Conservation (phyloP, 495 filamentous ascomycete species). For the Penicillium subrubescens region DNA sequence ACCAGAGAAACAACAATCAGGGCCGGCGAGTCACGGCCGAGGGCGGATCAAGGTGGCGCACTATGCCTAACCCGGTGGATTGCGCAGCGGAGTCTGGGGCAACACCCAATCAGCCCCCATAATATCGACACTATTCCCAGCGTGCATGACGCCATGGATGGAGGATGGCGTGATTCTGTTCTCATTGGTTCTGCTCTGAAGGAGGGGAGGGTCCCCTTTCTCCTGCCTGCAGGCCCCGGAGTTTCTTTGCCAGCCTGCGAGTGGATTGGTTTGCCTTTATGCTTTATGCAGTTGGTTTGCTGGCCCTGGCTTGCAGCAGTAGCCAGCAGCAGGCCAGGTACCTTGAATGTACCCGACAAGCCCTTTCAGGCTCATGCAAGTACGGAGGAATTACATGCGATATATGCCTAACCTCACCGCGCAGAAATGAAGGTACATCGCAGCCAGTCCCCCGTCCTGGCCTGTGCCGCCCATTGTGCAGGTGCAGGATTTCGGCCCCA, state of each 20-base stretch:
- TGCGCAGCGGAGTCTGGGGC: constrained; percentile 34
- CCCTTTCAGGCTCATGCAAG: background rate
- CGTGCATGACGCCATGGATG: constrained; percentile 43
- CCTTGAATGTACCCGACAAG: background rate
- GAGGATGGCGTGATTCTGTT: constrained; percentile 34
- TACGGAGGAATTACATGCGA: background rate
- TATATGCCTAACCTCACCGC: background rate
- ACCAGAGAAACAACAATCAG: background rate
- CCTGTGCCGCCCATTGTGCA: constrained; percentile 1
- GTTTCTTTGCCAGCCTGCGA: constrained; percentile 16
- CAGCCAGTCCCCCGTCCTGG: background rate
- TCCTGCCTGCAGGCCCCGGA: constrained; percentile 27
- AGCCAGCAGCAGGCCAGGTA: background rate
- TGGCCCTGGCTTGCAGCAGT: background rate
- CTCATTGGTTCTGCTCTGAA: constrained; percentile 24
- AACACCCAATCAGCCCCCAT: constrained; percentile 30
- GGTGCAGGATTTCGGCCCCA: constrained; percentile 7
- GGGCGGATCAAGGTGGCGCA: constrained; percentile 39
- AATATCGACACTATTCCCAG: constrained; percentile 36
- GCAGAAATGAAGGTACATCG: background rate
- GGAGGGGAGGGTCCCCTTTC: background rate
- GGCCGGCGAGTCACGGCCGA: constrained; percentile 24
- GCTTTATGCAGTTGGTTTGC: background rate
- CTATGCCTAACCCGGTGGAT: constrained; percentile 32
- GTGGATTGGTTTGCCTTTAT: constrained; percentile 10